phyloP scores from a whole-genome alignment of 192 early-diverging fungal genomes.

The Podila horticola region DNA sequence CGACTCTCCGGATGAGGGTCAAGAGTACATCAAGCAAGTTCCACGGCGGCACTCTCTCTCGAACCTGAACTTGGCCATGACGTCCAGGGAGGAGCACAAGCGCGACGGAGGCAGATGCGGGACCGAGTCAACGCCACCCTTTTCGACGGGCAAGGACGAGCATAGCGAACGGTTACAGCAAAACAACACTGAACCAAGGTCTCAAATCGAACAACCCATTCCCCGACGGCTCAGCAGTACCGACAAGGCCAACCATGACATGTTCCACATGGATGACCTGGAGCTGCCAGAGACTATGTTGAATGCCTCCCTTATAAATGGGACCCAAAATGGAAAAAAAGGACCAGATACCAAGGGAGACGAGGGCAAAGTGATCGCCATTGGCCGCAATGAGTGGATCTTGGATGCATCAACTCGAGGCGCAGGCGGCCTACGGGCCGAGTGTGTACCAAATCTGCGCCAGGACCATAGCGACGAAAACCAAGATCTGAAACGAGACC shows the following conservation, averaged over 20 bases:
- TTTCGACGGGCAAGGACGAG: not conserved
- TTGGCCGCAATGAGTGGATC: conserved; percentile 45
- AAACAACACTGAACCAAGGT: not conserved
- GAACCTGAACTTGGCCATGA: conserved; percentile 44
- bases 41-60: conserved; percentile 45
- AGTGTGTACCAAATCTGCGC: conserved; percentile 9
- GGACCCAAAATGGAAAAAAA: conserved; percentile 13
- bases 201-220: conserved; percentile 1
- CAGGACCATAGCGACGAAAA: conserved; percentile 18
- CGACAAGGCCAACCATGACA: conserved; percentile 17
- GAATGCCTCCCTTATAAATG: not conserved
- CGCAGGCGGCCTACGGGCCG: conserved; percentile 7
- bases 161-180: not conserved
- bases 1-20: conserved; percentile 38
- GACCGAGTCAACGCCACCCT: conserved; percentile 5
- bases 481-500: conserved; percentile 41
- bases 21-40: conserved; percentile 30
- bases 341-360: conserved; percentile 1
- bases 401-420: conserved; percentile 26
- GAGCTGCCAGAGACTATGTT: conserved; percentile 31
- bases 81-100: conserved; percentile 40
- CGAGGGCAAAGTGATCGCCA: conserved; percentile 5
- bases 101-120: not conserved
- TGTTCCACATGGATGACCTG: conserved; percentile 49
- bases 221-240: conserved; percentile 2